Percentiles rank a stretch among this genome's conserved stretches.
phyloP scores from a whole-genome alignment of 2,329 filamentous ascomycete species.

The Aspergillus uvarum region DNA sequence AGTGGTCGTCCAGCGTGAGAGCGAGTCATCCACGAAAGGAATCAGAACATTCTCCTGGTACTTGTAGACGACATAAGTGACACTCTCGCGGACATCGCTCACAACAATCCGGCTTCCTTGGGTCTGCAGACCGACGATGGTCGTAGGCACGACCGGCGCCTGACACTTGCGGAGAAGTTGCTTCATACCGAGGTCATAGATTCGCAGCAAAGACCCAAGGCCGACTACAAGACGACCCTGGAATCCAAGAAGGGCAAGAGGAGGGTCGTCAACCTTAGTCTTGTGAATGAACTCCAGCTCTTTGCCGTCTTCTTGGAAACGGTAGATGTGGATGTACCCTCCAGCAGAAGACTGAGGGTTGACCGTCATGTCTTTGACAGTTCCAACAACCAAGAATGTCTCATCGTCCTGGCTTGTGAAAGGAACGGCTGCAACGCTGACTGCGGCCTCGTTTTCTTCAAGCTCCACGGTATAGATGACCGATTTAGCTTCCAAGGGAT shows the following conservation, averaged over 20 bases:
- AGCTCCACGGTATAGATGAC: slow-evolving; percentile 79
- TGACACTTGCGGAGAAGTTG: slow-evolving; percentile 91
- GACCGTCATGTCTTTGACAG: slow-evolving; percentile 82
- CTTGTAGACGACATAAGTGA: slow-evolving; percentile 93
- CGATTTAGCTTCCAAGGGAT: slow-evolving; percentile 71
- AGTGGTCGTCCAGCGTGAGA: slow-evolving; percentile 87
- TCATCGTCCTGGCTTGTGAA: slow-evolving; percentile 90
- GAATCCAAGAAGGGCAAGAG: slow-evolving; percentile 86
- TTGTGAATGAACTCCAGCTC: slow-evolving; percentile 95
- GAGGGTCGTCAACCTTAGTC: slow-evolving; percentile 85
- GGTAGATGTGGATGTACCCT: slow-evolving; percentile 90
- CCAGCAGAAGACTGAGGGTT: slow-evolving; percentile 72
- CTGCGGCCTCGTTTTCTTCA: slow-evolving; percentile 85
- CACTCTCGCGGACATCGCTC: slow-evolving; percentile 86
- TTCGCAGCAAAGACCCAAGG: slow-evolving; percentile 74
- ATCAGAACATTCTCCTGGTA: slow-evolving; percentile 87
- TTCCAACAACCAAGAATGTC: slow-evolving; percentile 88
- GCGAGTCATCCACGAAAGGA: slow-evolving; percentile 86
- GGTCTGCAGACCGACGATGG: slow-evolving; percentile 86
- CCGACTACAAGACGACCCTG: slow-evolving; percentile 88
- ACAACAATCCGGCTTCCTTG: slow-evolving; percentile 90
- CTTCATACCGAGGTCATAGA: slow-evolving; percentile 91
- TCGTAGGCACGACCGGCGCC: slow-evolving; percentile 71
- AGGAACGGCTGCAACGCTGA: slow-evolving; percentile 78
- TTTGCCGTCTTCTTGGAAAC: slow-evolving; percentile 81